Evolutionary conservation across 768 basidiomycete genomes (phyloP), one percentile per base, ranked within the genome.

Genomic region (Kwoniella sp.): DNA sequence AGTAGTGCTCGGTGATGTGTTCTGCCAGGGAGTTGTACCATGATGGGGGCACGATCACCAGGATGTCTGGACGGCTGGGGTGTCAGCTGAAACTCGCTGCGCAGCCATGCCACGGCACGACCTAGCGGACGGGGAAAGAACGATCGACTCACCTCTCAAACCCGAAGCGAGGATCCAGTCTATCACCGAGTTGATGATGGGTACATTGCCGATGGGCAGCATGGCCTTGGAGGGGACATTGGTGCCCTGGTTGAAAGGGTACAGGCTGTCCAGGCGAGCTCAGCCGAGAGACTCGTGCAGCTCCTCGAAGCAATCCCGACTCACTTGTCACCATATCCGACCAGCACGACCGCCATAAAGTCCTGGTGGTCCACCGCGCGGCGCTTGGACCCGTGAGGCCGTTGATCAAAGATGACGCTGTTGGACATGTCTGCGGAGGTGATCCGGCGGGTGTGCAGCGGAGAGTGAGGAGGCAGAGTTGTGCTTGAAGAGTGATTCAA

Each of bases 301-400:
- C 17, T 42, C 28, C 32, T 23, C 15, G 43, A 10, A 14, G 36
- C 22, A 5, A 14, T 34, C 33, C 7, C n/a, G n/a, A 70, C 84
- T 73, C 75, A 88, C 91, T 86, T 85, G 65, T 87, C 84, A n/a
- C 92, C 92, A 76, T 89, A 89, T 28, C 92, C 92, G 25, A 89
- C 87, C 11, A 95, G 79, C 23, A 95, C 78, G 17, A 96, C 83
- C 0, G 88, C 92, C 45, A 87, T 81, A 70, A 95, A 95, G 72
- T 95, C 92, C 33, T 71, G 69, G 17, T 51, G 47, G 8, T 65
- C 64, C 31, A 57, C 48, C 7, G 57, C 53, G 25, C 58, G 25
- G 4, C 60, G 44, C 32, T 49, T 65, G 17, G 49, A 33, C 23
- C 39, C 27, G 4, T 55, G 58, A 5, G 47, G 20, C 8, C 40